Evolutionary conservation across 352 stramenopile genomes (phyloP).

Genomic region (Globisporangium spiculum): DNA sequence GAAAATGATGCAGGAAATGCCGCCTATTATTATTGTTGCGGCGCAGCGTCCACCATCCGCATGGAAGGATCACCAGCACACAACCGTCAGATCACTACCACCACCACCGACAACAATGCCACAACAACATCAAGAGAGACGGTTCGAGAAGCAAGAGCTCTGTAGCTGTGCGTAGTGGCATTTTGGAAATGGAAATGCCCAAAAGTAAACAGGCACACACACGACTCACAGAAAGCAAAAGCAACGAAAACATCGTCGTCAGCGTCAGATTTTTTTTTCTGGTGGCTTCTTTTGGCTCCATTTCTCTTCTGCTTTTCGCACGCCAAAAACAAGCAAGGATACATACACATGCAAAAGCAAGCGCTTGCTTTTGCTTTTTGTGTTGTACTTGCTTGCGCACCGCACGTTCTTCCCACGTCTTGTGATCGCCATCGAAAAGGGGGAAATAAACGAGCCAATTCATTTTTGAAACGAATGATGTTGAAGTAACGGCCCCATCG

Average conservation of each 20-base stretch:
- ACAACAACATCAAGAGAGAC: neutral
- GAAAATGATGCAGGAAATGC: neutral
- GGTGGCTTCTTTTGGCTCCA: neutral
- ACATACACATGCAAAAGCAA: neutral
- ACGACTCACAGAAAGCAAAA: neutral
- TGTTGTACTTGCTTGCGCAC: neutral
- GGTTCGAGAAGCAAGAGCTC: neutral
- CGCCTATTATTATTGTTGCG: neutral
- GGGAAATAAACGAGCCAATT: neutral
- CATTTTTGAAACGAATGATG: neutral
- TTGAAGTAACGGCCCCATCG: constrained; percentile 3
- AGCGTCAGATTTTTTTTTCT: neutral
- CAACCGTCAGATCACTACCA: neutral
- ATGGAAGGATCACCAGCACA: neutral
- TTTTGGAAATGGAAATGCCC: neutral
- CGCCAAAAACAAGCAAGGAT: neutral
- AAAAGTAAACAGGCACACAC: neutral
- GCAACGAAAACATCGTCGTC: neutral
- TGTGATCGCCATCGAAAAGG: neutral
- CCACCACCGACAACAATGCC: neutral
- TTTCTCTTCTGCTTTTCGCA: neutral
- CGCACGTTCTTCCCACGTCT: neutral
- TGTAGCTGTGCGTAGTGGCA: neutral
- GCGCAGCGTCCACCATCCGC: neutral
- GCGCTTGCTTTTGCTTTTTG: neutral